These are phyloP conservation scores for Herpetomonas muscarum DNA, from an alignment of 208 protist species.

Conservation along the genomic window DNA sequence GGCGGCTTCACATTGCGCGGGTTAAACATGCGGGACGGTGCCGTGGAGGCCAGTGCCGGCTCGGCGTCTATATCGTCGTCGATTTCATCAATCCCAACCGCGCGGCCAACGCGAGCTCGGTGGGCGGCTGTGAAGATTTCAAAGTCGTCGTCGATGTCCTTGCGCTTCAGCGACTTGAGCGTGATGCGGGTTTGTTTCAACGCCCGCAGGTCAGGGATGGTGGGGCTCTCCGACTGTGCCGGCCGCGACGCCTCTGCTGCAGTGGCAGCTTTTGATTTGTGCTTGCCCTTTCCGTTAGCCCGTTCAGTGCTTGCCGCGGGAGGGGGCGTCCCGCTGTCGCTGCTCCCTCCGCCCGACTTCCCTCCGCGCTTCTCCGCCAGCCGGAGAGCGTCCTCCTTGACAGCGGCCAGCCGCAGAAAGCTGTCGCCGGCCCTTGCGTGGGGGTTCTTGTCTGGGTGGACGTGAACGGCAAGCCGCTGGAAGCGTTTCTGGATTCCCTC, in stretches of 20 bases:
- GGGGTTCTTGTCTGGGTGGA: slow-evolving; percentile 88
- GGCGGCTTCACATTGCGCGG: slow-evolving; percentile 13
- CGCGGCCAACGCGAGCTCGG: slow-evolving; percentile 7
- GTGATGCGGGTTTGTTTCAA: slow-evolving; percentile 58
- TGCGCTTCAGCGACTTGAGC: slow-evolving; percentile 73
- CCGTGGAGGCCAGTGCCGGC: slow-evolving; percentile 25
- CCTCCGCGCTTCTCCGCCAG: slow-evolving; percentile 12
- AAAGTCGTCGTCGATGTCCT: slow-evolving; percentile 69
- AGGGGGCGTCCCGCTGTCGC: slow-evolving; percentile 1
- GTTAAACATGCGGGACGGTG: slow-evolving; percentile 9
- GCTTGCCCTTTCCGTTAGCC: neutral
- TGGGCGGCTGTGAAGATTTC: slow-evolving; percentile 45
- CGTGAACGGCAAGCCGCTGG: slow-evolving; percentile 69
- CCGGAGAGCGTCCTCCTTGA: slow-evolving; percentile 49
- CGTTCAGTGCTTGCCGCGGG: too few relatives aligned
- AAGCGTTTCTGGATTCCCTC: slow-evolving; percentile 64
- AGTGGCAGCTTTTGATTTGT: neutral
- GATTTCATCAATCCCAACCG: neutral
- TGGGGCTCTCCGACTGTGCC: too few relatives aligned
- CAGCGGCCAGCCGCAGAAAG: slow-evolving; percentile 55
- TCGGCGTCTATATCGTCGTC: slow-evolving; percentile 14
- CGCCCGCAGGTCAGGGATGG: slow-evolving; percentile 23
- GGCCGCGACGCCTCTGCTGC: neutral
- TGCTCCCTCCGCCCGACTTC: neutral
- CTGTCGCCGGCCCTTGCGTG: slow-evolving; percentile 60